Evolutionary conservation across 2,329 filamentous ascomycete species (phyloP).

Genomic region (Delphinella strobiligena): DNA sequence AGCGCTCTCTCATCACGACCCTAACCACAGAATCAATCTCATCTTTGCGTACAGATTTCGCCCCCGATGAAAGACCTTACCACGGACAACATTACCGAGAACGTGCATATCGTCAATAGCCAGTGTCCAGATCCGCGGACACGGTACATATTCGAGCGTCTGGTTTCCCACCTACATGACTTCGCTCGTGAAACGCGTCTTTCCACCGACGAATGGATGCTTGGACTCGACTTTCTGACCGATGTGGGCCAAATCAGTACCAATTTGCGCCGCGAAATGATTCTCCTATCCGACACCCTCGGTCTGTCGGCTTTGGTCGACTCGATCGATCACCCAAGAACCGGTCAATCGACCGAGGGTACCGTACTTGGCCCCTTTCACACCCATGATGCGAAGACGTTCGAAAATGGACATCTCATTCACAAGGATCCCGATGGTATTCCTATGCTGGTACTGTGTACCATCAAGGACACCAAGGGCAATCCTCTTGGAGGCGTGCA

Average conservation of each 20-base stretch:
- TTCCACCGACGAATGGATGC: conserved; percentile 64
- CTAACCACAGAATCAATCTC: too few species aligned
- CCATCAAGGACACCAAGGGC: conserved; percentile 15
- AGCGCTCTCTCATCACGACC: too few species aligned
- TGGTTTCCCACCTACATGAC: conserved; percentile 65
- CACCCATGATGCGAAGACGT: conserved; percentile 15
- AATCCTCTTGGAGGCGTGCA: conserved; percentile 11
- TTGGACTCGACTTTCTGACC: conserved; percentile 55
- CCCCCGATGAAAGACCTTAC: conserved; percentile 57
- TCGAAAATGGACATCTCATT: conserved; percentile 14
- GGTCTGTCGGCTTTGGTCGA: conserved; percentile 19
- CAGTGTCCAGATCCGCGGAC: conserved; percentile 50
- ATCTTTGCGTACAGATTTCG: too few species aligned
- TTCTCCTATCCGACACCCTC: conserved; percentile 11
- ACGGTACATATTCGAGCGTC: conserved; percentile 55
- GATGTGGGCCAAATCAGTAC: conserved; percentile 58
- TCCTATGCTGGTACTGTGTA: conserved; percentile 12
- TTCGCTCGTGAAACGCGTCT: conserved; percentile 65
- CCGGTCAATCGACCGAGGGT: conserved; percentile 14
- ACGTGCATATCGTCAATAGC: conserved; percentile 59
- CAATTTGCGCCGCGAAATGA: conserved; percentile 49
- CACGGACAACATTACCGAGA: conserved; percentile 63
- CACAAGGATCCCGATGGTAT: conserved; percentile 13
- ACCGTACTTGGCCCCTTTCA: conserved; percentile 21
- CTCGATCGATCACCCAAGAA: conserved; percentile 14